Evolutionary conservation across 2,329 filamentous ascomycete genomes (phyloP).

Genomic region (Beauveria medogensis): DNA sequence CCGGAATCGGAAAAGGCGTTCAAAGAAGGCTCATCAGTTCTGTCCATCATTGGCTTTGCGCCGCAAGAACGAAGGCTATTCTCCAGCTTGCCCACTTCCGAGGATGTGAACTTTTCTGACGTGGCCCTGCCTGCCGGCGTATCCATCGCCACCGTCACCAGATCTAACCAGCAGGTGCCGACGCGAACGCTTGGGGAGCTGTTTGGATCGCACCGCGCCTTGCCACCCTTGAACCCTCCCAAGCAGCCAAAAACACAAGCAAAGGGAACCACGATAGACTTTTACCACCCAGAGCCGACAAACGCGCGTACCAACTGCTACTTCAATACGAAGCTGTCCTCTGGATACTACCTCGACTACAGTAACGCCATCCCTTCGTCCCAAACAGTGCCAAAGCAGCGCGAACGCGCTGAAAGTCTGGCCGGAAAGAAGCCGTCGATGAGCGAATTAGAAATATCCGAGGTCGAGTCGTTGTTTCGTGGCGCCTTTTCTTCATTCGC

Average conservation of each 20-base stretch:
- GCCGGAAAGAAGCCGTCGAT: constrained; percentile 50
- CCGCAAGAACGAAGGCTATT: constrained; percentile 72
- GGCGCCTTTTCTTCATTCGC: constrained; percentile 76
- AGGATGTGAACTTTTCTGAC: constrained; percentile 23
- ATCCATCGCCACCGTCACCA: constrained; percentile 33
- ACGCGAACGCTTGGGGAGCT: constrained; percentile 62
- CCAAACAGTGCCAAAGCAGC: constrained; percentile 53
- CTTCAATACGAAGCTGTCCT: constrained; percentile 55
- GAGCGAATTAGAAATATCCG: constrained; percentile 51
- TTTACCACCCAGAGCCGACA: constrained; percentile 45
- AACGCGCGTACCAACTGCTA: constrained; percentile 54
- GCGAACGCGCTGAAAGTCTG: constrained; percentile 63
- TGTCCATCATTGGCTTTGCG: constrained; percentile 71
- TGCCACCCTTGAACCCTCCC: constrained; percentile 61
- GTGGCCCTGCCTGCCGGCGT: constrained; percentile 67
- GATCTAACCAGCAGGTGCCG: constrained; percentile 34
- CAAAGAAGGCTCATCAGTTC: constrained; percentile 45
- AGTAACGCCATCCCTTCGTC: constrained; percentile 52
- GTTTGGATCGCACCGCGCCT: constrained; percentile 58
- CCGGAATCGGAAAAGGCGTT: constrained; percentile 31
- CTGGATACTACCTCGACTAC: constrained; percentile 65
- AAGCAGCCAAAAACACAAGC: constrained; percentile 63
- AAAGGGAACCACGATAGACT: constrained; percentile 50
- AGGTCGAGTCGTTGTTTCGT: constrained; percentile 67
- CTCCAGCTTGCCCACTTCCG: constrained; percentile 59